Evolutionary conservation across 2,329 filamentous ascomycete species (phyloP), one percentile per base, ranked within the genome.

Genomic region (Alternaria rosae): DNA sequence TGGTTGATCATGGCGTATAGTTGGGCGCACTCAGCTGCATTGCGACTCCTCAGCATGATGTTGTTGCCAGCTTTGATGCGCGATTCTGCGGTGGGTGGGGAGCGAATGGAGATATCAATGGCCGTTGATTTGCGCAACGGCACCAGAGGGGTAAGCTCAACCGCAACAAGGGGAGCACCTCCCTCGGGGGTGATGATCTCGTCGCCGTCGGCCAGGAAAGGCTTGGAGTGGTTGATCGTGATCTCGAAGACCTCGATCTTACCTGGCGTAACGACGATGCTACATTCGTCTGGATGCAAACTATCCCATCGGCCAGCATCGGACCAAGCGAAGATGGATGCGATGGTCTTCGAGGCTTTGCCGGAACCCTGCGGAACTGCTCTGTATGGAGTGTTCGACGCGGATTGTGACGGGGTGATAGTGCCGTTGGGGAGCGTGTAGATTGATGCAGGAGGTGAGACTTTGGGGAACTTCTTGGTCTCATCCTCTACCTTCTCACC

Each of bases 21-120:
- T 35, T 87, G 86, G 67, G 91, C 89, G 74, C 94, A 96, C 64
- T 97, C 94, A 44, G 88, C 86, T 3, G 89, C 85, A 48, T 87
- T 92, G 43, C 90, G 85, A 50, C 92, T 92, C 43, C 95, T 91
- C 86, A 98, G 95, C 84, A 96, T 94, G 81, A 97, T 92, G 76
- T 96, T 95, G 71, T 89, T 90, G 47, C 81, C 79, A 12, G 90
- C 86, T 61, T 85, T 86, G 59, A 97, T 86, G 70, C 88, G 87
- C 6, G 91, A 93, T 65, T 91, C 88, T 32, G 85, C 77, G 7
- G 91, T 91, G 25, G 94, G 91, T 2, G 92, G 92, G 7, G 94
- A 97, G 52, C 93, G 91, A 67, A 99, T 92, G 68, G 96, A 95
- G 56, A 99, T 92, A 77, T 99, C 95, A 30, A 99, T 87, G 4